These are phyloP conservation scores for Choiromyces venosus DNA, from an alignment of 495 filamentous ascomycete genomes.

Conservation along the genomic window DNA sequence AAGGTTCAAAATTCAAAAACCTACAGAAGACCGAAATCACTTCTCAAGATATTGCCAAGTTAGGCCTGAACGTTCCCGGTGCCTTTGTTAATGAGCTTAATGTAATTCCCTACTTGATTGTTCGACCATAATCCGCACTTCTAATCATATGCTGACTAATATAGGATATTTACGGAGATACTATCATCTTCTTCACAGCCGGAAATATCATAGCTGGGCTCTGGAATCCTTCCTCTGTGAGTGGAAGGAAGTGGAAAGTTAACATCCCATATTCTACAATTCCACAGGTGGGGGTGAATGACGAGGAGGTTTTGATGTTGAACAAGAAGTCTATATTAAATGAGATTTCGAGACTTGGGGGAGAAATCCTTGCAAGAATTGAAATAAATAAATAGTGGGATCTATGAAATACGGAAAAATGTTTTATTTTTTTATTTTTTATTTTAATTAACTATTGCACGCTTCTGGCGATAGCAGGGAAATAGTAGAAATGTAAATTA, in stretches of 20 bases:
- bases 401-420: not conserved
- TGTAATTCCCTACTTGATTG: not conserved
- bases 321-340: slow-evolving; percentile 69
- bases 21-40: slow-evolving; percentile 48
- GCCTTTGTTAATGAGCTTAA: slow-evolving; percentile 27
- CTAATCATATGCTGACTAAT: not conserved
- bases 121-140: not conserved
- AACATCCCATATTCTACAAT: slow-evolving; percentile 38
- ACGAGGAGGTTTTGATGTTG: slow-evolving; percentile 43
- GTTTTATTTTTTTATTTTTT: not conserved
- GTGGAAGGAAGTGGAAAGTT: slow-evolving; percentile 43
- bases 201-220: slow-evolving; percentile 45
- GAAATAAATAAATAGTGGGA: slow-evolving; percentile 44
- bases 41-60: slow-evolving; percentile 28
- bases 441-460: too few species aligned
- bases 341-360: slow-evolving; percentile 70
- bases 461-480: not conserved
- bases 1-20: slow-evolving; percentile 64
- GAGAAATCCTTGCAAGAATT: slow-evolving; percentile 55
- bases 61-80: slow-evolving; percentile 26
- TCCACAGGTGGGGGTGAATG: slow-evolving; percentile 12
- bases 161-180: slow-evolving; percentile 51
- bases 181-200: slow-evolving; percentile 58
- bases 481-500: too few species aligned
- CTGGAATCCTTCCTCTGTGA: slow-evolving; percentile 56